Evolutionary conservation across 1,284 basidiomycete species (phyloP), one percentile per base, ranked within the genome.

Genomic region (Fereydounia khargensis): DNA sequence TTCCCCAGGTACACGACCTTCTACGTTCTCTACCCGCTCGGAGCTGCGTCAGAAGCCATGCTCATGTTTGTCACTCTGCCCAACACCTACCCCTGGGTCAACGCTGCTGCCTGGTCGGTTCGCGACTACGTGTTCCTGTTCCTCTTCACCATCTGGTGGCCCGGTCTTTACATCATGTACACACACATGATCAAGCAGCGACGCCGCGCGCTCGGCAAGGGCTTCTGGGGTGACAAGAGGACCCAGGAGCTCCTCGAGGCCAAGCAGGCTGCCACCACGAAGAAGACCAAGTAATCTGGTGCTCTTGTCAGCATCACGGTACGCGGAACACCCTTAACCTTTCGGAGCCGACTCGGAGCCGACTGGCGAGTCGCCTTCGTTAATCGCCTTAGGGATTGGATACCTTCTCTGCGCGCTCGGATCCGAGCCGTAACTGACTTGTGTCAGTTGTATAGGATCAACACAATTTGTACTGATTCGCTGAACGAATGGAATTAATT

Each of bases 1-100:
- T 8, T 34, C 18, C 8, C 13, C 35, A 77, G 91, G 42, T 98
- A 97, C 81, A 89, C 91, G 21, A 84, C 89, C 6, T 98, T 97
- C 79, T 91, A 88, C 77, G 65, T 91, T 36, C 83, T 97, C 21
- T 98, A 98, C 79, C 91, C 89, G 3, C 78, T 92, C 35, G 94
- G 94, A 38, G 94, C 94, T 1, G 82, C 82, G 6, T 91, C 88
- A 32, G 94, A 98, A 78, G 91, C 91, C 0, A 84, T 87, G 73
- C 81, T 94, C 50, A 87, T 86, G 68, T 85, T 85, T 70, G 82
- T 85, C 1, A 88, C 89, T 8, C 81, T 96, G 23, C 87, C 87
- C 3, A 52, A 71, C 55, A 42, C 43, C 35, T 30, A 38, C 31
- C 60, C 65, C 10, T 59, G 64, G 45, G 28, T 51, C 47, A 49